Conservation (phyloP, 1,284 basidiomycete genomes). For the Xanthoconium separans region DNA sequence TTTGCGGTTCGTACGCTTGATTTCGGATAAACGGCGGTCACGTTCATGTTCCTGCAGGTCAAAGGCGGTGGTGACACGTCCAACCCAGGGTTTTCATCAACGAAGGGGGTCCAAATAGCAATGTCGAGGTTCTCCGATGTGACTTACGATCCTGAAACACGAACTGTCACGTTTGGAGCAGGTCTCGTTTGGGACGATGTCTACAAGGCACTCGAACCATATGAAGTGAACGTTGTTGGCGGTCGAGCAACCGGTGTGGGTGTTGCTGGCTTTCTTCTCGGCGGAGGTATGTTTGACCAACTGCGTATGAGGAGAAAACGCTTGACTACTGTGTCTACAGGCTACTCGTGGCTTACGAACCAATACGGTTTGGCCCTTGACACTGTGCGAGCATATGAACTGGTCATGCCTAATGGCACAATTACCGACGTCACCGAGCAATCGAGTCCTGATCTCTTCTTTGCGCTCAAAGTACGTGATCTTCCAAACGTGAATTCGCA, state of each 20-base stretch:
- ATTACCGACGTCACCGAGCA: slow-evolving; percentile 38
- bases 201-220: slow-evolving; percentile 46
- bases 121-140: slow-evolving; percentile 51
- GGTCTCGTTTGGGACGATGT: slow-evolving; percentile 61
- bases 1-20: slow-evolving; percentile 10
- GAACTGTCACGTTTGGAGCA: slow-evolving; percentile 40
- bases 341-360: slow-evolving; percentile 19
- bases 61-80: slow-evolving; percentile 18
- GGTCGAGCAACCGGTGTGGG: slow-evolving; percentile 51
- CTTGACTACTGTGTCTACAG: slow-evolving; percentile 8
- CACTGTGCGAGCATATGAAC: slow-evolving; percentile 44
- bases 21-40: no score
- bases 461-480: slow-evolving; percentile 41
- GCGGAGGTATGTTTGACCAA: slow-evolving; percentile 54
- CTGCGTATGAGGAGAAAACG: slow-evolving; percentile 9
- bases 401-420: slow-evolving; percentile 44
- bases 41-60: slow-evolving; percentile 1
- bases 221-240: slow-evolving; percentile 51
- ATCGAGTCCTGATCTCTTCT: slow-evolving; percentile 44
- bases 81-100: slow-evolving; percentile 30
- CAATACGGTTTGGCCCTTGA: slow-evolving; percentile 49
- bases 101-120: slow-evolving; percentile 53
- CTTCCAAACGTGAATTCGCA: background rate
- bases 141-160: slow-evolving; percentile 37
- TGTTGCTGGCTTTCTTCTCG: slow-evolving; percentile 53